phyloP scores from a whole-genome alignment of 1,139 yeast species.

The Lodderomyces orthopsilosis region DNA sequence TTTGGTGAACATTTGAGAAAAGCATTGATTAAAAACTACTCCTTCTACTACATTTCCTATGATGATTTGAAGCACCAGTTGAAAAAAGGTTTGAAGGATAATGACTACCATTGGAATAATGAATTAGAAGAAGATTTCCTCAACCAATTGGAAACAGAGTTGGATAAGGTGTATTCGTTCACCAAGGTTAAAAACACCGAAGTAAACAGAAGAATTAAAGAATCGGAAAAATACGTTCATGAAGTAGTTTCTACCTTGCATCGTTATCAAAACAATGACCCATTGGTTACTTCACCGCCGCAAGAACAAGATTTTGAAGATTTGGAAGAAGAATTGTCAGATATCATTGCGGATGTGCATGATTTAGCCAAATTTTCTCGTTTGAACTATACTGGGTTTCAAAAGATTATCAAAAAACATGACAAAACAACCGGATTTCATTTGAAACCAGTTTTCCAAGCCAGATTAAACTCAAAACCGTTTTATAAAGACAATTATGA shows the following conservation, averaged over 20 bases:
- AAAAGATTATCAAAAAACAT: constrained; percentile 92
- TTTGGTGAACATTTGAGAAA: constrained; percentile 76
- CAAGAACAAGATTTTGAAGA: constrained; percentile 85
- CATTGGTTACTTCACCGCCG: constrained; percentile 31
- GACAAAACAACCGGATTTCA: constrained; percentile 85
- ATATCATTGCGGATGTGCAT: constrained; percentile 94
- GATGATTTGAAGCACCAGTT: constrained; percentile 84
- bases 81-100: constrained; percentile 60
- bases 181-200: constrained; percentile 86
- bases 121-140: constrained; percentile 79
- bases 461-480: constrained; percentile 87
- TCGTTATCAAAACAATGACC: constrained; percentile 20
- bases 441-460: constrained; percentile 89
- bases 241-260: constrained; percentile 52
- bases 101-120: constrained; percentile 64
- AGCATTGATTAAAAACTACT: constrained; percentile 77
- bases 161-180: constrained; percentile 88
- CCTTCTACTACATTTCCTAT: constrained; percentile 84
- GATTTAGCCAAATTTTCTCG: constrained; percentile 92
- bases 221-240: constrained; percentile 66
- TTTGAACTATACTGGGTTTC: constrained; percentile 93
- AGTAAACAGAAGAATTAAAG: constrained; percentile 77
- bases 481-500: constrained; percentile 95
- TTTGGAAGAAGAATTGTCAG: constrained; percentile 86
- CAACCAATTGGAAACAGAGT: constrained; percentile 68